Evolutionary conservation across 2,329 filamentous ascomycete species (phyloP).

Genomic region (Dryadomyces quercivorus): DNA sequence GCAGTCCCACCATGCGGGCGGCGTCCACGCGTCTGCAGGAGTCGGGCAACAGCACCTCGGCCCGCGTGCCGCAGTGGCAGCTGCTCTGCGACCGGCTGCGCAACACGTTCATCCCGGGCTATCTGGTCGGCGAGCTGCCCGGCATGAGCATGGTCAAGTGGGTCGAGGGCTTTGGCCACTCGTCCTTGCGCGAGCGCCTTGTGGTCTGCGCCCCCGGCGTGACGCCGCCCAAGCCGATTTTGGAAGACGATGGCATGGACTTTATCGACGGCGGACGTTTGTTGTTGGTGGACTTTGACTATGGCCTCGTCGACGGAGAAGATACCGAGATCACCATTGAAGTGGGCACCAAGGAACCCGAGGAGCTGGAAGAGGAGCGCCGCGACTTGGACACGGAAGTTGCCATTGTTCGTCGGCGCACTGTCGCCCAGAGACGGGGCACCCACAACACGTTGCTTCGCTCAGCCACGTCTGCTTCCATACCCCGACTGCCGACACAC

Average conservation of each 20-base stretch:
- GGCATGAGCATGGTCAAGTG: slow-evolving; percentile 60
- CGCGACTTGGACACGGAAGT: slow-evolving; percentile 68
- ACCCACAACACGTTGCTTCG: slow-evolving; percentile 34
- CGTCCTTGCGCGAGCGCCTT: slow-evolving; percentile 41
- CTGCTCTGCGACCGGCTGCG: slow-evolving; percentile 54
- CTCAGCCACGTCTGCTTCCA: slow-evolving; percentile 28
- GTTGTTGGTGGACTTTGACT: slow-evolving; percentile 62
- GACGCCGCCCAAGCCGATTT: slow-evolving; percentile 39
- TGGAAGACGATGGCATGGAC: slow-evolving; percentile 59
- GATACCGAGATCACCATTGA: slow-evolving; percentile 55
- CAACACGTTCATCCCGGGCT: slow-evolving; percentile 59
- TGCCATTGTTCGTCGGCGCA: slow-evolving; percentile 63
- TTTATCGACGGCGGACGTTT: slow-evolving; percentile 71
- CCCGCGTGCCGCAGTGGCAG: slow-evolving; percentile 52
- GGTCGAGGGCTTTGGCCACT: slow-evolving; percentile 45
- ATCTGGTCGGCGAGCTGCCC: slow-evolving; percentile 50
- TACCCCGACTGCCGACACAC: slow-evolving; percentile 17
- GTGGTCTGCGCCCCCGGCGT: slow-evolving; percentile 64
- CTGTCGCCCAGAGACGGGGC: slow-evolving; percentile 50
- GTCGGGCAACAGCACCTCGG: slow-evolving; percentile 14
- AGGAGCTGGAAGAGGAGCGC: slow-evolving; percentile 59
- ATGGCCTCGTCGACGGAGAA: slow-evolving; percentile 41
- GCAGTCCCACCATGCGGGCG: slow-evolving; percentile 25
- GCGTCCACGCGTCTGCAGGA: slow-evolving; percentile 24
- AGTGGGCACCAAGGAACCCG: slow-evolving; percentile 57